Base-by-base conservation (phyloP, 768 basidiomycete genomes). In the Lactarius psammicola region DNA sequence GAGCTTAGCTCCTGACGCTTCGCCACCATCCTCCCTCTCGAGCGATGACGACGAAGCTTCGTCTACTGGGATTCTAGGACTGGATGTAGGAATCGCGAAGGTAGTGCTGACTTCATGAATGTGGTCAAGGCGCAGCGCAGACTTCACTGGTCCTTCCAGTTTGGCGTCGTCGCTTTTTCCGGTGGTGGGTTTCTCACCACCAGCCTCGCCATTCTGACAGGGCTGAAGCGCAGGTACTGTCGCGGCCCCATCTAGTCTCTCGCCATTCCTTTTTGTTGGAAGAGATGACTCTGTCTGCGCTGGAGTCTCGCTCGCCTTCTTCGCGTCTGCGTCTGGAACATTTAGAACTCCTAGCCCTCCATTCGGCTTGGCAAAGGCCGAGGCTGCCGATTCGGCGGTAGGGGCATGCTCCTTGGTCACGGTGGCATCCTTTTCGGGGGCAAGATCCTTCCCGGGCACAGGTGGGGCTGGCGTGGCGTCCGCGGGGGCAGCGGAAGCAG, bases 91-190 rank as follows among this genome's bases (percentile, higher is more conserved):
- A 49, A 59, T 66, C 20, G 28, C 18, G 38, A 61, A 54, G 31
- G 60, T 40, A 42, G 56, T 20, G 40, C 61, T 59, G 26, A 17
- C 2, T 13, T 62, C 31, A 28, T 56, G 65, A 17, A 66, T 0
- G 15, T 23, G 60, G 0, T 66, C 60, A 20, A 46, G 23, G 6
- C 31, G 38, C 46, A 59, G 40, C 17, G 6, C 8, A 40, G 40
- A 61, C 17, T 36, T 66, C 28, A 33, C 1, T 3, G 3, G 10
- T 1, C 13, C 34, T 1, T 36, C 65, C 9, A 26, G 6, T n/a
- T 59, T 46, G 23, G 7, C 30, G 0, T 49, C 26, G 0, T n/a
- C 40, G 34, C 20, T 38, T 2, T 28, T 54, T 17, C 42, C 30
- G 26, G n/a, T 13, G 36, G 55, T 1, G 38, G 59, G 15, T 11